Conservation (phyloP, 2,329 filamentous ascomycete genomes). For the Sarocladium kiliense region DNA sequence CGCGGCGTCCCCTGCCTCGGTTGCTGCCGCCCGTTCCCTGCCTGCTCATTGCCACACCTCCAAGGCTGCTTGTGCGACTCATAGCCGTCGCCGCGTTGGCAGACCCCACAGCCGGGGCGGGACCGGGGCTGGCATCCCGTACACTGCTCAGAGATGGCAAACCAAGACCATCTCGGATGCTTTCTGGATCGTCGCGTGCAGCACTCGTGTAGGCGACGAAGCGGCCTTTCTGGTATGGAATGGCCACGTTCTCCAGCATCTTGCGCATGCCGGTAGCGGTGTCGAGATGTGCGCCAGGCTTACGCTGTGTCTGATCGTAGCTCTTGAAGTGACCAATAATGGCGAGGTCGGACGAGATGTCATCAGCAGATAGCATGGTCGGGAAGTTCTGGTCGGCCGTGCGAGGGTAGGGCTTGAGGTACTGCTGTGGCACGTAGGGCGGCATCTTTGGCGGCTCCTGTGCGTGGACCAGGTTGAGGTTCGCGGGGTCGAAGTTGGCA, state of each 20-base stretch:
- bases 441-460: constrained; percentile 55
- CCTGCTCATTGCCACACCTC: constrained; percentile 52
- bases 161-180: constrained; percentile 44
- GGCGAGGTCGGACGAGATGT: constrained; percentile 49
- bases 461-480: constrained; percentile 50
- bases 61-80: constrained; percentile 51
- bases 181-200: constrained; percentile 42
- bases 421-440: constrained; percentile 50
- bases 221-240: constrained; percentile 39
- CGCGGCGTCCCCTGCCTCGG: constrained; percentile 39
- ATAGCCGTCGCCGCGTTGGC: constrained; percentile 38
- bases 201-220: constrained; percentile 44
- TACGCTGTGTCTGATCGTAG: constrained; percentile 45
- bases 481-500: constrained; percentile 53
- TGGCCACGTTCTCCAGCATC: constrained; percentile 50
- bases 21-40: constrained; percentile 46
- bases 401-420: constrained; percentile 52
- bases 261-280: constrained; percentile 47
- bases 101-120: constrained; percentile 4
- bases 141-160: constrained; percentile 37
- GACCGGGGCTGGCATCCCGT: constrained; percentile 34
- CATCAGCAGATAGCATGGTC: constrained; percentile 42
- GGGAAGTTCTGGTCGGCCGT: constrained; percentile 53
- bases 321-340: constrained; percentile 55
- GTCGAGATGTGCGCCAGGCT: constrained; percentile 51